Base-by-base conservation (phyloP, 2,329 filamentous ascomycete genomes). In the Fusarium tjaetaba region DNA sequence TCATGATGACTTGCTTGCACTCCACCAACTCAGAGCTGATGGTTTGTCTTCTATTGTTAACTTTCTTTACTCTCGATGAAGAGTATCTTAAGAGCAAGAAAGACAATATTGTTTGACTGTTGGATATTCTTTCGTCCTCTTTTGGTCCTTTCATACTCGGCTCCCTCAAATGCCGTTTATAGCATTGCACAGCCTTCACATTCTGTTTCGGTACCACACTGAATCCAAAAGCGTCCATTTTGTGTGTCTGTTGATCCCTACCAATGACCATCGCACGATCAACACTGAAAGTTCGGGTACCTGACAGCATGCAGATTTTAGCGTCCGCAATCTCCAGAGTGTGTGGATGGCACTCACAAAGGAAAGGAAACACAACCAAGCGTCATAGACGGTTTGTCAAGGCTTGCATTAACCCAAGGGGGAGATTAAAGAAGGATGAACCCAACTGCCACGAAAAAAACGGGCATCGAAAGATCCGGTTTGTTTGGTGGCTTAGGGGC, bases 381-480 rank as follows among this genome's bases (percentile, higher is more conserved):
- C 66, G 66, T 71, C 71, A 73, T 71, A 26, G 45, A 61, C 30
- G 16, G 41, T 32, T 18, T 11, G 4, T 58, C 10, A 18, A 52
- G 39, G 61, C 56, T 70, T 67, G 15, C 45, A 68, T 67, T 52
- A 55, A 57, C 16, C 39, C 46, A 73, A 61, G 71, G 71, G 71
- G 71, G 67, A 65, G 57, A 74, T 74, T 71, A 71, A 46, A 38
- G 46, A 59, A 61, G 71, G 61, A 53, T 34, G 24, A 73, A 73
- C 62, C 30, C 59, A 68, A 45, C 46, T 34, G 71, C 71, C 71
- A 73, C 71, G 24, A 52, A 71, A 72, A 70, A 70, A 68, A 73
- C 58, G 67, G 71, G 59, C 51, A 51, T 56, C 45, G 28, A 73
- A 59, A 46, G 45, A 61, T 30, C 51, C 51, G 51, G 24, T n/a